Base-by-base conservation (phyloP, 1,139 yeast species). In the Casaregolazyma lundiana region DNA sequence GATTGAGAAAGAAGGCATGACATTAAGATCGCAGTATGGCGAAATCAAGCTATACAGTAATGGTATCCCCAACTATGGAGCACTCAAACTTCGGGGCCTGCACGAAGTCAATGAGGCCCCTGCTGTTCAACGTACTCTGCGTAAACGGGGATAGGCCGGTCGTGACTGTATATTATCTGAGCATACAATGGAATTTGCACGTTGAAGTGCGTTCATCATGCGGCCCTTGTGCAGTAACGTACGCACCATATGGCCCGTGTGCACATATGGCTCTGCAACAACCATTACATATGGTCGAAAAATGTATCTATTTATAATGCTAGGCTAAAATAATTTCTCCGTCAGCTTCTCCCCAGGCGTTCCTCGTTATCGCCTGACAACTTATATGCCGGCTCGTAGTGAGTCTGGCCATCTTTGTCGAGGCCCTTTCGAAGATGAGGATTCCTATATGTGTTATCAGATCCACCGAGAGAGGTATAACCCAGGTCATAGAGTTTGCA, bases 391-490 rank as follows among this genome's bases (percentile, higher is more conserved):
- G 94, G 92, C 45, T 61, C 59, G 58, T 73, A 84, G 5, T 48
- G 32, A 5, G 51, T 40, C 8, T 44, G 45, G 21, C 61, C 59
- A 2, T 50, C 45, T 2, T 46, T 51, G 13, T 49, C 57, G 2
- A 57, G 64, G 1, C 53, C 64, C 9, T 55, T 55, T 48, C 63
- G 61, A 55, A 85, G 70, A 32, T 26, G 24, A 2, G 92, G 94
- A 61, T 88, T 88, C 34, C 74, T 78, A 2, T 73, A 59, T 0
- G 96, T 88, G 43, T 78, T 77, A 49, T 75, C 66, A 1, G 77
- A 68, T 0, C 95, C 95, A 2, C 96, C 96, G 32, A 88, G 66
- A 13, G 94, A 83, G 1, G 96, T 86, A 59, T 81, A 88, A 0
- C 96, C 96, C 40, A 56, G 52, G 58, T 87, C 95, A 58, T 88